phyloP scores from a whole-genome alignment of 148 eudicot genomes.

The Spergularia bocconei region DNA sequence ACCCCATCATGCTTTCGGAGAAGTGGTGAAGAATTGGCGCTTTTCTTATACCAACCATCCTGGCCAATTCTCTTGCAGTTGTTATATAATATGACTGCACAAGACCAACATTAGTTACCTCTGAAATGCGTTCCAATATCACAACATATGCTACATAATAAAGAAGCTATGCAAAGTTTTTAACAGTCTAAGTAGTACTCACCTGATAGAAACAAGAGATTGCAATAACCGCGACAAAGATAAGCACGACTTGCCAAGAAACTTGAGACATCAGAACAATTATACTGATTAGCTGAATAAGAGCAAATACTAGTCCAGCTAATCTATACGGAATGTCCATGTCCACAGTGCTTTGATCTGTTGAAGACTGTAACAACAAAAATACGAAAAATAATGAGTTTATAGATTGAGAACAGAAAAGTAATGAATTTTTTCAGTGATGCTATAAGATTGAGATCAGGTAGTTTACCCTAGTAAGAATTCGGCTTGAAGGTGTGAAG shows the following conservation, averaged over 20 bases:
- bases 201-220: constrained; percentile 86
- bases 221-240: constrained; percentile 58
- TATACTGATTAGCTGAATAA: constrained; percentile 75
- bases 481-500: constrained; percentile 80
- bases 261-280: constrained; percentile 73
- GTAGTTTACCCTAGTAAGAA: constrained; percentile 64
- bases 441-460: not conserved
- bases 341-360: constrained; percentile 88
- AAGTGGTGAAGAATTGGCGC: constrained; percentile 85
- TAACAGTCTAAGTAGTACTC: no score
- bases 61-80: constrained; percentile 84
- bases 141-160: not conserved
- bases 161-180: no score
- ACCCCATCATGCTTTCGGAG: constrained; percentile 72
- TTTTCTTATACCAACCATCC: constrained; percentile 77
- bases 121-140: not conserved
- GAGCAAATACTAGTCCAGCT: constrained; percentile 88
- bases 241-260: constrained; percentile 73
- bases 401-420: not conserved
- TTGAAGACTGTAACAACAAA: constrained; percentile 60
- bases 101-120: not conserved
- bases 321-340: constrained; percentile 87
- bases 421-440: not conserved
- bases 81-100: constrained; percentile 74
- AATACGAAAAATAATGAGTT: not conserved